phyloP scores from a whole-genome alignment of 257 asterid genomes.

The Echites panduratus region DNA sequence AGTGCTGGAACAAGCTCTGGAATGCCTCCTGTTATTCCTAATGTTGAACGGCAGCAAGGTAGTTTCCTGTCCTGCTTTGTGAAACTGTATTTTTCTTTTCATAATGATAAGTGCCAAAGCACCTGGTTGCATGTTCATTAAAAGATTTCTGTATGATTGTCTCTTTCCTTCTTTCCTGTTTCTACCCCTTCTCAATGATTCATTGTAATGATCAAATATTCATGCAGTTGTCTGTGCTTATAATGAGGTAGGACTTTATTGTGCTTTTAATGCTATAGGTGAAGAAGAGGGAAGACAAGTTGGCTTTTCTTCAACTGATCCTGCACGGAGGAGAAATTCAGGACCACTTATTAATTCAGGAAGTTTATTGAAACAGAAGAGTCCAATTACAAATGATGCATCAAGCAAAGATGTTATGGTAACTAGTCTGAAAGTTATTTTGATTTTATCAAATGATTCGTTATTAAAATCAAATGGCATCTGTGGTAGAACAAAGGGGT shows the following conservation, averaged over 20 bases:
- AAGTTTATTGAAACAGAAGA: constrained; percentile 55
- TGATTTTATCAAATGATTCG: background rate
- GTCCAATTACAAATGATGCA: constrained; percentile 68
- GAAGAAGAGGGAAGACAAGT: constrained; percentile 74
- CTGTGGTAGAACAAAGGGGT: background rate
- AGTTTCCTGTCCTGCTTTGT: constrained; percentile 12
- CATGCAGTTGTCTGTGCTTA: background rate
- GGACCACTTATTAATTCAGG: constrained; percentile 56
- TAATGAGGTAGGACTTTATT: background rate
- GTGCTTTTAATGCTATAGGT: constrained; percentile 24
- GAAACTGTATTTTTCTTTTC: background rate
- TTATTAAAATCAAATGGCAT: background rate
- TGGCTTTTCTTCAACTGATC: constrained; percentile 67
- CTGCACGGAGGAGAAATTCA: constrained; percentile 56
- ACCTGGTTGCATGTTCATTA: background rate
- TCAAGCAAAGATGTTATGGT: constrained; percentile 82
- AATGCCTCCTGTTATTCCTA: constrained; percentile 77
- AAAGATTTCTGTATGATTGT: background rate
- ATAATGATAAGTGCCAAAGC: background rate
- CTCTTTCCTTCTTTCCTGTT: background rate
- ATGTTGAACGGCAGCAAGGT: constrained; percentile 67
- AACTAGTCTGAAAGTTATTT: constrained; percentile 29
- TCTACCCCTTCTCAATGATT: background rate
- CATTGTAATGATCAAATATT: too few species aligned
- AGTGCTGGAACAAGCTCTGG: constrained; percentile 81